A percentile compares a stretch with the other conserved stretches of the same genome.
Conservation (phyloP, 352 stramenopile species). For the Globisporangium yorkense region DNA sequence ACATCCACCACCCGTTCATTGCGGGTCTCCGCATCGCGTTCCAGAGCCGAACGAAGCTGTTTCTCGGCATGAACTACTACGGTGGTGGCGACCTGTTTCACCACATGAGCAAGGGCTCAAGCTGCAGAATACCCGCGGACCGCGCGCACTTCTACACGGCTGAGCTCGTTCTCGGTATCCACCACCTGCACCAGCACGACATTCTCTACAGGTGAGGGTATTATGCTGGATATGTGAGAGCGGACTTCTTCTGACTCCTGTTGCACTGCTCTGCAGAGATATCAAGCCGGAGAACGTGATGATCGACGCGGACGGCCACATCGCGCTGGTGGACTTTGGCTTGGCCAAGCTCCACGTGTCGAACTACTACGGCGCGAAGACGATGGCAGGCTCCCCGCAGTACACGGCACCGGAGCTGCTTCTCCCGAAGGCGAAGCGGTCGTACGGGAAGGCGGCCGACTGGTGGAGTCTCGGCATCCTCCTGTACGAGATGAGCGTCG, state of each 20-base stretch:
- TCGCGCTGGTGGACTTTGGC: conserved; percentile 94
- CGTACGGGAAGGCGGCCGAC: conserved; percentile 83
- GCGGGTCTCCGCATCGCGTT: conserved; percentile 82
- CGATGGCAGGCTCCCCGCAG: conserved; percentile 83
- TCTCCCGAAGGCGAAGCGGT: conserved; percentile 80
- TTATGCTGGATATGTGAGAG: neutral
- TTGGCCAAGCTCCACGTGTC: conserved; percentile 91
- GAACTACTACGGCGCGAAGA: conserved; percentile 86
- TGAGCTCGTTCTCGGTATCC: conserved; percentile 90
- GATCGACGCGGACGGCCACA: conserved; percentile 93
- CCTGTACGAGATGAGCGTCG: conserved; percentile 92
- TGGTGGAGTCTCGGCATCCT: conserved; percentile 90
- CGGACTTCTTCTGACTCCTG: neutral
- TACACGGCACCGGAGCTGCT: conserved; percentile 84
- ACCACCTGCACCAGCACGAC: conserved; percentile 91
- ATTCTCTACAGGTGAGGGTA: conserved; percentile 88
- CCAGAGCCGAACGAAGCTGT: conserved; percentile 82
- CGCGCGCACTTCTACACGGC: conserved; percentile 91
- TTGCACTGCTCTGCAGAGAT: conserved; percentile 44
- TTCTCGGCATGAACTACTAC: conserved; percentile 88
- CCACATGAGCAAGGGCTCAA: conserved; percentile 88
- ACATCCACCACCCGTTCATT: conserved; percentile 88
- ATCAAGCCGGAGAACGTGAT: conserved; percentile 97
- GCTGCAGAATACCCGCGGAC: conserved; percentile 72
- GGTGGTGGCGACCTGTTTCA: conserved; percentile 82